Percentiles rank a stretch among this genome's conserved stretches.
phyloP scores from a whole-genome alignment of 768 basidiomycete species.

The Xerocomellus intermedius region DNA sequence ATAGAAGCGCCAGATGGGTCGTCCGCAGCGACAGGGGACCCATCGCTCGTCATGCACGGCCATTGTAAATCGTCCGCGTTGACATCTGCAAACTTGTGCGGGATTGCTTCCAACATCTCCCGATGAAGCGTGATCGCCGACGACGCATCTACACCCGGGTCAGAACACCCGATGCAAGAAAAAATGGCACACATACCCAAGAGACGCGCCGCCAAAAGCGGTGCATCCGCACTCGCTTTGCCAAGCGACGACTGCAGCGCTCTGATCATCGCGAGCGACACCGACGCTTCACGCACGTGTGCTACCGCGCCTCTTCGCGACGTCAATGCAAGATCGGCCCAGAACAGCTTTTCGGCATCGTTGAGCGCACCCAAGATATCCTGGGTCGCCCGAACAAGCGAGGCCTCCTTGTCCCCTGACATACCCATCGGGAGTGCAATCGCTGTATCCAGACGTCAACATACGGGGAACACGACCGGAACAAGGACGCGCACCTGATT shows the following conservation, averaged over 20 bases:
- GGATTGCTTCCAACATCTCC: constrained; percentile 83
- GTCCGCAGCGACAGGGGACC: constrained; percentile 35
- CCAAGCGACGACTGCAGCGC: constrained; percentile 84
- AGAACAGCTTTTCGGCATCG: constrained; percentile 69
- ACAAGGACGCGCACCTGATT: constrained; percentile 67
- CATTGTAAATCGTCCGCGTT: constrained; percentile 69
- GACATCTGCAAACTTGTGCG: constrained; percentile 57
- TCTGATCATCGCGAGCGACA: constrained; percentile 68
- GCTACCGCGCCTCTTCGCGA: constrained; percentile 60
- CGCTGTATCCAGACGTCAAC: constrained; percentile 44
- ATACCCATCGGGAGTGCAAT: constrained; percentile 84
- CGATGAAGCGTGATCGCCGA: constrained; percentile 76
- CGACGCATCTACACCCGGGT: constrained; percentile 55
- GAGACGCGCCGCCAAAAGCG: constrained; percentile 58
- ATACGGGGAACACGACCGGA: not conserved
- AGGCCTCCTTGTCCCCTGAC: constrained; percentile 42
- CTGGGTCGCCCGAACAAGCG: constrained; percentile 45
- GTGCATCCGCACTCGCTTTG: constrained; percentile 45
- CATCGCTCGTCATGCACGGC: constrained; percentile 55
- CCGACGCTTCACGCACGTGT: constrained; percentile 70
- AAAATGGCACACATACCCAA: constrained; percentile 45
- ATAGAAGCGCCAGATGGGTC: constrained; percentile 12
- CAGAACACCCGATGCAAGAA: not conserved
- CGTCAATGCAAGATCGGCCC: constrained; percentile 57
- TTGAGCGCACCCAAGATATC: constrained; percentile 62